Evolutionary conservation across 106 monocot genomes (phyloP).

Genomic region (Vanilla planifolia): DNA sequence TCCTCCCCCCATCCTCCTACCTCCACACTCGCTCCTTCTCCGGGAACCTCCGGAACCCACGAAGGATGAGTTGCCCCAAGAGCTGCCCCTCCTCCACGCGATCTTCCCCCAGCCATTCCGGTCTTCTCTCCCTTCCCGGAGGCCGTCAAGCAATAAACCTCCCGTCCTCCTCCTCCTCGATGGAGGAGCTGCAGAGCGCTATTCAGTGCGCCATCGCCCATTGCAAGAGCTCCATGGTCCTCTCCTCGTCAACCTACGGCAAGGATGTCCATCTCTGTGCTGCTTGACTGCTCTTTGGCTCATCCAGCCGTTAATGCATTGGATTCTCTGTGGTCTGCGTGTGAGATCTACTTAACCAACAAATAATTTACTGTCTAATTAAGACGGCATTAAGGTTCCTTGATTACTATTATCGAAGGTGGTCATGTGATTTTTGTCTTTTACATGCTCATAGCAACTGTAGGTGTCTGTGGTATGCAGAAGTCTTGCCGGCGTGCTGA

Average conservation of each 20-base stretch:
- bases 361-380: too few relatives aligned
- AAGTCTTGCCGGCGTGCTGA: neutral
- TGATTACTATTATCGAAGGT: neutral
- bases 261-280: neutral
- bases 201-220: conserved; percentile 89
- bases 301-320: neutral
- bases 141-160: conserved; percentile 1
- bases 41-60: conserved; percentile 51
- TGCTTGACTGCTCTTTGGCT: too few relatives aligned
- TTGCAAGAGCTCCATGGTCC: conserved; percentile 69
- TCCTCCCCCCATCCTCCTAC: conserved; percentile 18
- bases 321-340: neutral
- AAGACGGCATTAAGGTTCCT: neutral
- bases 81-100: conserved; percentile 92
- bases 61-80: conserved; percentile 31
- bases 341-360: neutral
- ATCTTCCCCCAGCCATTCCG: conserved; percentile 82
- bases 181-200: conserved; percentile 93
- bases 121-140: conserved; percentile 29
- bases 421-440: neutral
- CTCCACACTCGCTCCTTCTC: conserved; percentile 38
- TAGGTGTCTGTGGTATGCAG: neutral
- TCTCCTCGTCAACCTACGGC: neutral
- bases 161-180: conserved; percentile 34
- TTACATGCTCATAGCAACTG: neutral